Conservation (phyloP, 1,284 basidiomycete genomes). For the Trametes versicolor region DNA sequence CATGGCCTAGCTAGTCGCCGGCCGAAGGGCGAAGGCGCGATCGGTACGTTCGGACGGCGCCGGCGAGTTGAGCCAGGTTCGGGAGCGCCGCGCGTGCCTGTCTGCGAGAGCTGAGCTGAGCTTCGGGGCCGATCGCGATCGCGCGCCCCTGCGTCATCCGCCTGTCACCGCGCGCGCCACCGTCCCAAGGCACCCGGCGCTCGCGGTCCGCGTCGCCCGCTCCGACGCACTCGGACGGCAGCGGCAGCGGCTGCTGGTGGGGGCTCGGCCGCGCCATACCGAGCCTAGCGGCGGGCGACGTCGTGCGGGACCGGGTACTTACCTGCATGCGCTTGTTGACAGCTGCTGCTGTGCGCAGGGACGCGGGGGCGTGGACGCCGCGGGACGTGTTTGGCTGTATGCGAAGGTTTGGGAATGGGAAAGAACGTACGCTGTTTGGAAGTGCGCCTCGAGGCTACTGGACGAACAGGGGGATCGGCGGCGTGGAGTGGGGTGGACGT, state of each 20-base stretch:
- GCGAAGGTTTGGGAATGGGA: background rate
- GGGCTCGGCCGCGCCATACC: background rate
- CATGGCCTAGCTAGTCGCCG: conserved; percentile 2
- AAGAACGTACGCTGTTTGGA: background rate
- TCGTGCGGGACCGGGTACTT: background rate
- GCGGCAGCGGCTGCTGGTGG: background rate
- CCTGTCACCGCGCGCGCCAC: conserved; percentile 1
- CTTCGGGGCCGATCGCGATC: conserved; percentile 26
- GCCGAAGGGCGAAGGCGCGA: conserved; percentile 14
- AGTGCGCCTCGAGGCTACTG: conserved; percentile 23
- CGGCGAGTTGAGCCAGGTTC: background rate
- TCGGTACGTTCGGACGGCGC: conserved; percentile 5
- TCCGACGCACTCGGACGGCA: conserved; percentile 11
- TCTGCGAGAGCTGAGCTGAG: too few relatives aligned
- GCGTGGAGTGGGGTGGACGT: conserved; percentile 12
- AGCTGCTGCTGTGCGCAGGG: background rate
- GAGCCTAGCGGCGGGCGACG: background rate
- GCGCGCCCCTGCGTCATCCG: conserved; percentile 9
- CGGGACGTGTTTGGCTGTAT: conserved; percentile 18
- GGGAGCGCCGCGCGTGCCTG: background rate
- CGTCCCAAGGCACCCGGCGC: conserved; percentile 8
- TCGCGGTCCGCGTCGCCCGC: conserved; percentile 3
- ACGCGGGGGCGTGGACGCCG: background rate
- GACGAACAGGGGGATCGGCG: conserved; percentile 22
- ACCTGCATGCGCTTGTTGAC: background rate